phyloP scores from a whole-genome alignment of 2,329 filamentous ascomycete species.

The Paracamarosporium sp. region DNA sequence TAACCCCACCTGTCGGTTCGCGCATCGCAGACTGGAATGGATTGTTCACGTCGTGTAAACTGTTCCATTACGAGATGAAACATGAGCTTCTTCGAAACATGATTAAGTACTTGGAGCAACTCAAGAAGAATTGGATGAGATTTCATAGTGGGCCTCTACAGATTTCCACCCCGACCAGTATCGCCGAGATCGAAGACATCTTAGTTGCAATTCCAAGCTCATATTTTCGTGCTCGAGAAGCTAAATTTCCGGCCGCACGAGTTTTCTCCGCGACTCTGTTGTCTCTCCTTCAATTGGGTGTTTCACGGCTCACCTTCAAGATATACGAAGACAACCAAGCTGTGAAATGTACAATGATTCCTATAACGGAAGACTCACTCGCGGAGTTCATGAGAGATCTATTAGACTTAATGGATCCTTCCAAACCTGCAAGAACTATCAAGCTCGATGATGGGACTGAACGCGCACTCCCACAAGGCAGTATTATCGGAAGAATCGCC shows the following conservation, averaged over 20 bases:
- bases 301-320: not conserved
- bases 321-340: not conserved
- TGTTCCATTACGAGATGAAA: constrained; percentile 4
- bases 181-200: not conserved
- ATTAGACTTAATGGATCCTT: not conserved
- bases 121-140: not conserved
- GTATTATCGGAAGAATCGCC: not conserved
- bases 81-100: constrained; percentile 2
- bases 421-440: not conserved
- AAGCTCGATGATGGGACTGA: not conserved
- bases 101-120: not conserved
- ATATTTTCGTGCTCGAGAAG: constrained; percentile 1
- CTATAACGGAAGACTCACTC: not conserved
- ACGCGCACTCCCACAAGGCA: not conserved
- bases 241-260: not conserved
- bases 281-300: not conserved
- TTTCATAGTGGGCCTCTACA: not conserved
- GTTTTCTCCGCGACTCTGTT: not conserved
- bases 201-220: constrained; percentile 1
- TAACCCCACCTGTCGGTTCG: not conserved
- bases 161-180: not conserved
- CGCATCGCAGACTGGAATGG: constrained; percentile 1
- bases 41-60: not conserved
- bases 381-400: not conserved
- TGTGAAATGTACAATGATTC: not conserved